A percentile compares a stretch with the other conserved stretches of the same genome.
Evolutionary conservation across 768 basidiomycete species (phyloP).

Genomic region (Lanmaoa pseudosensibilis): DNA sequence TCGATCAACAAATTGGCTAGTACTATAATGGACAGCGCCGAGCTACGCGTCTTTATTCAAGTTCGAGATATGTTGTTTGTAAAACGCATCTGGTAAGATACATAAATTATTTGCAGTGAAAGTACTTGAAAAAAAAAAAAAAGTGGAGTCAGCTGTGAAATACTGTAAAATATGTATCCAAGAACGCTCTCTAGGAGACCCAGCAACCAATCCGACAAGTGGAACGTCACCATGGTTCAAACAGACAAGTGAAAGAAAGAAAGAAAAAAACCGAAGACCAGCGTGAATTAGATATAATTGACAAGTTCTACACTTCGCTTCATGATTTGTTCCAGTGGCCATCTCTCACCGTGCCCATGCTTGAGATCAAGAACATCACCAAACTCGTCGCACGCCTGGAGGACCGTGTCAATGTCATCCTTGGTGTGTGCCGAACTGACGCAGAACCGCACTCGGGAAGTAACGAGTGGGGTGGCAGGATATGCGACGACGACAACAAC

Average conservation of each 20-base stretch:
- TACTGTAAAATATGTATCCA: slow-evolving; percentile 26
- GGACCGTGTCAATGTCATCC: slow-evolving; percentile 86
- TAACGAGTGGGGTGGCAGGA: slow-evolving; percentile 87
- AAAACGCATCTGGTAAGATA: slow-evolving; percentile 19
- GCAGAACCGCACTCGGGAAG: slow-evolving; percentile 89
- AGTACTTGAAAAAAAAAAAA: slow-evolving; percentile 5
- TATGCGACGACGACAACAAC: slow-evolving; percentile 90
- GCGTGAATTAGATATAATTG: slow-evolving; percentile 27
- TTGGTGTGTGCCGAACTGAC: slow-evolving; percentile 95
- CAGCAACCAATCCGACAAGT: background rate
- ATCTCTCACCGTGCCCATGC: slow-evolving; percentile 69
- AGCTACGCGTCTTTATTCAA: background rate
- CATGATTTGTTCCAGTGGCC: slow-evolving; percentile 75
- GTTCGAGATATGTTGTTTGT: slow-evolving; percentile 4
- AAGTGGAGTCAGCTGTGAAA: slow-evolving; percentile 10
- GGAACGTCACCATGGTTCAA: slow-evolving; percentile 1
- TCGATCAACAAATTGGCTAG: background rate
- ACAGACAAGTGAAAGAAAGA: background rate
- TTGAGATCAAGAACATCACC: slow-evolving; percentile 91
- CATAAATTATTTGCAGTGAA: slow-evolving; percentile 31
- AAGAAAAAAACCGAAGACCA: background rate
- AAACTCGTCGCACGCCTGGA: slow-evolving; percentile 88
- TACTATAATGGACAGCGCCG: background rate
- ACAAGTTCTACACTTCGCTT: slow-evolving; percentile 76
- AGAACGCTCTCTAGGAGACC: slow-evolving; percentile 13